Percentiles rank a stretch among this genome's conserved stretches.
Evolutionary conservation across 176 grass and related monocot genomes (phyloP).

Genomic region (Dendrocalamus sinicus): DNA sequence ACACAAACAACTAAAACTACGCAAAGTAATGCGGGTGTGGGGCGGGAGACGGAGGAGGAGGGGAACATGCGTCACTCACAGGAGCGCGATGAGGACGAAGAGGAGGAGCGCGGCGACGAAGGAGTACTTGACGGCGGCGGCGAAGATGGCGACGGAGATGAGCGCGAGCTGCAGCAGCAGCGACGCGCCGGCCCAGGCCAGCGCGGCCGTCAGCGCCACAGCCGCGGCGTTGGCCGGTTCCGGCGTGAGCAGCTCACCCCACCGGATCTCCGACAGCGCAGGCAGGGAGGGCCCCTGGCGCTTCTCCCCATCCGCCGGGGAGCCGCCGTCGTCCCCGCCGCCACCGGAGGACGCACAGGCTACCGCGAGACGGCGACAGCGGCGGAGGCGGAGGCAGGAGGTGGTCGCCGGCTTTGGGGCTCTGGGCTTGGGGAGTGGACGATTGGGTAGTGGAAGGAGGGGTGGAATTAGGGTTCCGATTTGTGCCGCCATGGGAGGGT

Average conservation of each 20-base stretch:
- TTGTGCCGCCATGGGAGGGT: slow-evolving; percentile 35
- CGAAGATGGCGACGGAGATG: slow-evolving; percentile 53
- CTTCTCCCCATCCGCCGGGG: slow-evolving; percentile 31
- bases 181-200: slow-evolving; percentile 44
- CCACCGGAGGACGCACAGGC: background rate
- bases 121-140: slow-evolving; percentile 60
- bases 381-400: background rate
- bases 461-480: slow-evolving; percentile 34
- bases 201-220: slow-evolving; percentile 43
- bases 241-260: slow-evolving; percentile 53
- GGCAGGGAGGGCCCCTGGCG: background rate
- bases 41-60: background rate
- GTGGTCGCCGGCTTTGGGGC: background rate
- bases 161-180: slow-evolving; percentile 52
- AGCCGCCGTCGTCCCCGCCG: background rate
- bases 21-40: background rate
- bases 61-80: background rate
- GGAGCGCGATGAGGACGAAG: slow-evolving; percentile 59
- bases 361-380: background rate
- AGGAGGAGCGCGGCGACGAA: slow-evolving; percentile 54
- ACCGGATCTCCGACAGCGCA: slow-evolving; percentile 46
- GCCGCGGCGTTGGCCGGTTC: slow-evolving; percentile 47
- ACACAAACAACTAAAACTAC: background rate
- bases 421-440: no score
- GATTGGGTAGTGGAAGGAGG: background rate